These are phyloP conservation scores for Penicillium tannophilum DNA, from an alignment of 495 filamentous ascomycete genomes.

Conservation along the genomic window DNA sequence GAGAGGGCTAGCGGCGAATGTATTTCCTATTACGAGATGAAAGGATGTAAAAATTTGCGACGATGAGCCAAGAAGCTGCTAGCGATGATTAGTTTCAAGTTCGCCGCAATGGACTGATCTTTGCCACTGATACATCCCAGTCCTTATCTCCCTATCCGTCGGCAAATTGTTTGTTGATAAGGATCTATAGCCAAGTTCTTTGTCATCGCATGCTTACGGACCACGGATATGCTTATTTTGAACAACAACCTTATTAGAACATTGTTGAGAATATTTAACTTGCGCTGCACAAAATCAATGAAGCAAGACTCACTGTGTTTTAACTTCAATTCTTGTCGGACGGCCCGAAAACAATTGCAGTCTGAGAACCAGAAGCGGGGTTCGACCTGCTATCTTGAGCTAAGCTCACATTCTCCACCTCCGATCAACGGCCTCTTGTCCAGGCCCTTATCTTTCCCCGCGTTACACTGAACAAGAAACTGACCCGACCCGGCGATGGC, in stretches of 20 bases:
- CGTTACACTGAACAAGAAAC: background rate
- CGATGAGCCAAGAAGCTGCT: background rate
- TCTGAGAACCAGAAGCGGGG: constrained; percentile 7
- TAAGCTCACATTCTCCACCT: constrained; percentile 7
- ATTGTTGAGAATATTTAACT: background rate
- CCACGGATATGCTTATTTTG: background rate
- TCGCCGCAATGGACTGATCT: background rate
- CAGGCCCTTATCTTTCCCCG: constrained; percentile 11
- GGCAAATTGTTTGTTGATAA: constrained; percentile 4
- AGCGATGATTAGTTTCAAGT: background rate
- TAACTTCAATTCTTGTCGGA: background rate
- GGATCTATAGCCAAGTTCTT: background rate
- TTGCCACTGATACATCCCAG: background rate
- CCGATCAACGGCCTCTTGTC: background rate
- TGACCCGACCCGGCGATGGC: background rate
- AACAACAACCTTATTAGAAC: background rate
- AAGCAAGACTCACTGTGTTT: background rate
- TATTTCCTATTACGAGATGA: too few species aligned
- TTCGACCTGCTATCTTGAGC: constrained; percentile 12
- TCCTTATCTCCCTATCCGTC: background rate
- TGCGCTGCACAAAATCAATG: background rate
- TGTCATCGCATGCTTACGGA: background rate
- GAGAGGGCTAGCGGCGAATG: too few species aligned
- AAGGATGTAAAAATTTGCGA: background rate
- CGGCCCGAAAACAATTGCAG: background rate